These are phyloP conservation scores for Cyclocybe aegerita DNA, from an alignment of 768 basidiomycete genomes.

Conservation along the genomic window DNA sequence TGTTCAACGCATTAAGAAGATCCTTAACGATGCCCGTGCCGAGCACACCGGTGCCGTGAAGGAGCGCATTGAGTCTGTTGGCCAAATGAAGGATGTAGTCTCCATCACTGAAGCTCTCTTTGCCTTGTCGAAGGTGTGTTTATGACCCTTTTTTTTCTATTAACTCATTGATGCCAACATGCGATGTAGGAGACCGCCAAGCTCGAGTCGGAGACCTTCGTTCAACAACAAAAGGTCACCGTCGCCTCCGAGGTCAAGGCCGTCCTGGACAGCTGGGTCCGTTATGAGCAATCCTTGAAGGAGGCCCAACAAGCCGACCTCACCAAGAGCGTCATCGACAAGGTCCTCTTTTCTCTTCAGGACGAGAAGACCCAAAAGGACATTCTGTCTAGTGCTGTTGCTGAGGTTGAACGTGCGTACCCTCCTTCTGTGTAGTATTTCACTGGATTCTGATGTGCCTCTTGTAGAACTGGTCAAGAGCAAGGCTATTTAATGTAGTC, in stretches of 20 bases:
- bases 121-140: conserved; percentile 80
- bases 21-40: conserved; percentile 78
- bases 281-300: conserved; percentile 95
- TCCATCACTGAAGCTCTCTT: conserved; percentile 89
- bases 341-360: conserved; percentile 77
- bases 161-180: not conserved
- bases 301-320: conserved; percentile 95
- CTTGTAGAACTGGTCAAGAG: conserved; percentile 80
- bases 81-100: conserved; percentile 95
- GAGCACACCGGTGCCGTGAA: conserved; percentile 94
- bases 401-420: conserved; percentile 90
- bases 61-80: conserved; percentile 88
- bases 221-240: conserved; percentile 84
- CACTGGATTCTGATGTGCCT: not conserved
- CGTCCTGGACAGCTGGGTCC: conserved; percentile 97
- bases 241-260: conserved; percentile 88
- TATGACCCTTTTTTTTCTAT: not conserved
- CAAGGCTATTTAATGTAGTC: conserved; percentile 77
- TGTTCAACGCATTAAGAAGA: conserved; percentile 77
- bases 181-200: conserved; percentile 83
- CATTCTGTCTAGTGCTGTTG: conserved; percentile 73
- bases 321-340: conserved; percentile 83
- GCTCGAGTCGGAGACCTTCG: conserved; percentile 87
- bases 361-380: conserved; percentile 92
- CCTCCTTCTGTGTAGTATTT: not conserved